Conservation (phyloP, 352 stramenopile genomes). For the Globisporangium cylindrosporum region DNA sequence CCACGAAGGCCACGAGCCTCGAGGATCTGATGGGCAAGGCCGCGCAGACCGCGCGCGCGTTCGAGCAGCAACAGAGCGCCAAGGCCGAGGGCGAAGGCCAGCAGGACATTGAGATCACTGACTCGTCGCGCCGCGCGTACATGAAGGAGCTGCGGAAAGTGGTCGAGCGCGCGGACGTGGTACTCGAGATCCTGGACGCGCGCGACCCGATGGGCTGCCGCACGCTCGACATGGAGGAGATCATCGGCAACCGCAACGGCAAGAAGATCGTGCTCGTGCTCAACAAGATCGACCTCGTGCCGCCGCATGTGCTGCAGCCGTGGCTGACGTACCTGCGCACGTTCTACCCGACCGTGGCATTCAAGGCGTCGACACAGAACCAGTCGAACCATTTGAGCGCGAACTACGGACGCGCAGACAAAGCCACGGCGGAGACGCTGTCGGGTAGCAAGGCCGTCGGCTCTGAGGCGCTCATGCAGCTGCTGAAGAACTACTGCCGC, state of each 20-base stretch:
- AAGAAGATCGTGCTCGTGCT: conserved; percentile 98
- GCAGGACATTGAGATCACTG: conserved; percentile 60
- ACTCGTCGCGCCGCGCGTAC: conserved; percentile 92
- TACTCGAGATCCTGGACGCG: conserved; percentile 97
- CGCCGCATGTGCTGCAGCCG: conserved; percentile 91
- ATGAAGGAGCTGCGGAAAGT: conserved; percentile 97
- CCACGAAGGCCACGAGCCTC: conserved; percentile 34
- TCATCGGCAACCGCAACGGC: conserved; percentile 90
- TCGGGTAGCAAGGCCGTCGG: conserved; percentile 88
- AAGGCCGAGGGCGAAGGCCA: conserved; percentile 12
- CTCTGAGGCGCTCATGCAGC: conserved; percentile 94
- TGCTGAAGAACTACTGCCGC: conserved; percentile 99
- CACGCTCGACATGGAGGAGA: conserved; percentile 92
- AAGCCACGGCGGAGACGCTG: conserved; percentile 49
- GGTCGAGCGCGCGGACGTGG: conserved; percentile 95
- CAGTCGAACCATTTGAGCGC: conserved; percentile 62
- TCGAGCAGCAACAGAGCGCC: conserved; percentile 31
- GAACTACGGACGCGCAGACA: conserved; percentile 50
- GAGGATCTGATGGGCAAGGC: conserved; percentile 50
- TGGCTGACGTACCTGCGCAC: conserved; percentile 94
- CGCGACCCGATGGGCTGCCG: conserved; percentile 95
- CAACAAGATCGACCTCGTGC: conserved; percentile 99
- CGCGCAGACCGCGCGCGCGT: conserved; percentile 38
- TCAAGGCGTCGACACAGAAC: conserved; percentile 96
- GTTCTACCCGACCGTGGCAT: conserved; percentile 94